Evolutionary conservation across 768 basidiomycete genomes (phyloP), one percentile per base, ranked within the genome.

Genomic region (Lactarius akahatsu): DNA sequence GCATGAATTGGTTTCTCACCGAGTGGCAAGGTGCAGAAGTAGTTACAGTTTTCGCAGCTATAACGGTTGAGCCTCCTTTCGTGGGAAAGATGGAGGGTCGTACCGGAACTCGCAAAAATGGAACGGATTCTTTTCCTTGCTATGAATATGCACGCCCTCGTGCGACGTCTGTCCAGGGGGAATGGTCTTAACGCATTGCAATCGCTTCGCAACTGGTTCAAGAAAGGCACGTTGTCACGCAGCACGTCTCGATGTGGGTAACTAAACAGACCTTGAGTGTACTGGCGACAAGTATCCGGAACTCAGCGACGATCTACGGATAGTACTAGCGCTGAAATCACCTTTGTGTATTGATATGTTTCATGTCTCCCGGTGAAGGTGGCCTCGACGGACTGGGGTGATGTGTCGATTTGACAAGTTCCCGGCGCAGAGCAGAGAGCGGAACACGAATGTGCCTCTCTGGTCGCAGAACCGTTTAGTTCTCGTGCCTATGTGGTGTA

Each of bases 271-370:
- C 83, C 81, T 77, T 85, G 85, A 2, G 81, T 77, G 70, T 85
- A 86, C 85, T 86, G 59, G 15, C 32, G 50, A 28, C 43, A n/a
- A 34, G 30, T 0, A 23, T 9, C 16, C 18, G 30, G 2, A 18
- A 30, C 7, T 30, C 5, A 36, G 34, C 9, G 18, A 56, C 1
- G 55, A 18, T 20, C 4, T 34, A 32, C 56, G 4, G n/a, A 11
- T 9, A 20, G 3, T 20, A 34, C 16, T n/a, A 20, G 32, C 3
- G 18, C 34, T 18, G 11, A 69, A 73, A 26, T 61, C 23, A 84
- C 86, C 79, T 88, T 88, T 0, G 87, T 88, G 58, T 84, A 88
- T 70, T 84, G 81, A 69, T 86, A 88, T 0, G 82, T 85, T 65
- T 85, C 50, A 26, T 83, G 60, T 86, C 82, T 63, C 73, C 87